These are phyloP conservation scores for Oryza punctata DNA, from an alignment of 176 grass and related monocot genomes.

Conservation along the genomic window DNA sequence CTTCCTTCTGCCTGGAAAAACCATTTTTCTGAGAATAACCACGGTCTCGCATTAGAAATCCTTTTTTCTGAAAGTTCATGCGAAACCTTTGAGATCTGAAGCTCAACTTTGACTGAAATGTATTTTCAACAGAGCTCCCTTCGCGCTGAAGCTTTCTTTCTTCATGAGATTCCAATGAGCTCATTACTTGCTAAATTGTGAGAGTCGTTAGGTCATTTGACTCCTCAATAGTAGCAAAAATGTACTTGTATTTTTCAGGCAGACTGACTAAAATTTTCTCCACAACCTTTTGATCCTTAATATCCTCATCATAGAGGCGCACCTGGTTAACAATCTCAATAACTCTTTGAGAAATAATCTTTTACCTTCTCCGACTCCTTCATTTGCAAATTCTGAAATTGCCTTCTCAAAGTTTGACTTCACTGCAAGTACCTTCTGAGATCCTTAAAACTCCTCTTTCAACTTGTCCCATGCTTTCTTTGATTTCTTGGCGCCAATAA, in stretches of 20 bases:
- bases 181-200: neutral
- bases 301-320: neutral
- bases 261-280: neutral
- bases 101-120: neutral
- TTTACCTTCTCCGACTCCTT: neutral
- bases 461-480: neutral
- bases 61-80: neutral
- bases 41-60: neutral
- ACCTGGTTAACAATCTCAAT: constrained; percentile 11
- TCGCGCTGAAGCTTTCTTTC: neutral
- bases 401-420: too few species aligned
- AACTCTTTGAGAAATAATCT: neutral
- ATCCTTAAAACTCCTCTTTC: neutral
- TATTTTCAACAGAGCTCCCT: neutral
- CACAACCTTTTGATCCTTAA: neutral
- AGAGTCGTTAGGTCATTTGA: neutral
- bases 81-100: too few species aligned
- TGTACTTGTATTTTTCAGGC: neutral
- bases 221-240: neutral
- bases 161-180: neutral
- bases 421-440: too few species aligned
- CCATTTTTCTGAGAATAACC: too few species aligned
- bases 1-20: too few species aligned
- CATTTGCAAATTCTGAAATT: constrained; percentile 7
- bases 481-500: neutral